A percentile compares a stretch with the other conserved stretches of the same genome.
Evolutionary conservation across 139 green algal species (phyloP).

Genomic region (Chlamydomonas eustigma): DNA sequence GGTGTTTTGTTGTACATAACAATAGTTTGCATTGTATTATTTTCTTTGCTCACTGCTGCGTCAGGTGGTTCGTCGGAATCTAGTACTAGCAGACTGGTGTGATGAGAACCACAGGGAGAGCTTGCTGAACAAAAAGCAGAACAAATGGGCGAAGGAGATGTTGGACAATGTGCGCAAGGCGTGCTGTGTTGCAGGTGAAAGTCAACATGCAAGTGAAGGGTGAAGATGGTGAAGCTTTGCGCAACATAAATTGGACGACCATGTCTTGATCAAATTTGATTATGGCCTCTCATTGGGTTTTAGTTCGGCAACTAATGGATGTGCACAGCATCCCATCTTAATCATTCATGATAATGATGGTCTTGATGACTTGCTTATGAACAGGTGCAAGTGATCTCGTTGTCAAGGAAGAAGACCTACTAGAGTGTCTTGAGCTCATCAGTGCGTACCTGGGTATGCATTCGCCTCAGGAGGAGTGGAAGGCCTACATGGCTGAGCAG

Average conservation of each 20-base stretch:
- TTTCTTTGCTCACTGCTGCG: no score
- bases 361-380: neutral
- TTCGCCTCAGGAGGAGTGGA: neutral
- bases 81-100: conserved; percentile 87
- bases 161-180: conserved; percentile 70
- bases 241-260: neutral
- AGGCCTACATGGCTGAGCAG: neutral
- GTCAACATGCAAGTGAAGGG: no score
- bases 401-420: conserved; percentile 41
- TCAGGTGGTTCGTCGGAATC: conserved; percentile 67
- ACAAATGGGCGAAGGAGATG: conserved; percentile 59
- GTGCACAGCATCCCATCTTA: neutral
- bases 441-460: conserved; percentile 17
- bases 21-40: no score
- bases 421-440: conserved; percentile 67
- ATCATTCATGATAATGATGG: conserved; percentile 1
- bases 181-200: conserved; percentile 78
- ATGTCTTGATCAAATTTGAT: neutral
- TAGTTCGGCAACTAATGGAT: neutral
- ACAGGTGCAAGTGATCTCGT: conserved; percentile 43
- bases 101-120: conserved; percentile 84
- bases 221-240: neutral
- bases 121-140: conserved; percentile 54
- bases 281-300: neutral
- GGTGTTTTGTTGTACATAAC: no score